A percentile compares a stretch with the other conserved stretches of the same genome.
phyloP scores from a whole-genome alignment of 73 alveolate genomes.

The Paramecium primaurelia region DNA sequence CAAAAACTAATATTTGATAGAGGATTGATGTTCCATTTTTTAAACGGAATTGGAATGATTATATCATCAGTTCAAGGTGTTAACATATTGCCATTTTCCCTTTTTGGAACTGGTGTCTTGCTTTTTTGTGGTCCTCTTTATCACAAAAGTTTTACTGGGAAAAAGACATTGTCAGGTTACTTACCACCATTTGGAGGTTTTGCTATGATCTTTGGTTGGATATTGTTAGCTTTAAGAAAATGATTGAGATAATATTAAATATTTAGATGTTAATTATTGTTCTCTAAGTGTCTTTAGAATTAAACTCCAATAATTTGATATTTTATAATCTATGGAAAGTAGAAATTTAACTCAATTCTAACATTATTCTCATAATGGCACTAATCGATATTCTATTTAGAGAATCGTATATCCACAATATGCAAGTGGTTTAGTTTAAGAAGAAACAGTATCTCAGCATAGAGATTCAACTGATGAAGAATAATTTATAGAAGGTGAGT shows the following conservation, averaged over 20 bases:
- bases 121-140: neutral
- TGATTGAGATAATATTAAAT: neutral
- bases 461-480: neutral
- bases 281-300: neutral
- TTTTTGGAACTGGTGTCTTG: neutral
- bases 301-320: neutral
- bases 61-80: neutral
- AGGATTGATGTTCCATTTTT: neutral
- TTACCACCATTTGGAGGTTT: conserved; percentile 41
- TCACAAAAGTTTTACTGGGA: conserved; percentile 23
- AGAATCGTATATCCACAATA: neutral
- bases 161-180: neutral
- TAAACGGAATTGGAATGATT: conserved; percentile 14
- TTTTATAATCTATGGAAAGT: neutral
- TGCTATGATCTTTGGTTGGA: conserved; percentile 29
- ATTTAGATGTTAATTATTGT: neutral
- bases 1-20: neutral
- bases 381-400: neutral
- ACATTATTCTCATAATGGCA: conserved; percentile 1
- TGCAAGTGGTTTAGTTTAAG: conserved; percentile 29
- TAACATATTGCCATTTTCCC: neutral
- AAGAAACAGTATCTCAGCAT: neutral
- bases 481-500: neutral
- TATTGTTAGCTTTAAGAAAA: neutral
- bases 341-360: neutral